Conservation (phyloP, 2,329 filamentous ascomycete genomes). For the Colletotrichum euphorbiae region DNA sequence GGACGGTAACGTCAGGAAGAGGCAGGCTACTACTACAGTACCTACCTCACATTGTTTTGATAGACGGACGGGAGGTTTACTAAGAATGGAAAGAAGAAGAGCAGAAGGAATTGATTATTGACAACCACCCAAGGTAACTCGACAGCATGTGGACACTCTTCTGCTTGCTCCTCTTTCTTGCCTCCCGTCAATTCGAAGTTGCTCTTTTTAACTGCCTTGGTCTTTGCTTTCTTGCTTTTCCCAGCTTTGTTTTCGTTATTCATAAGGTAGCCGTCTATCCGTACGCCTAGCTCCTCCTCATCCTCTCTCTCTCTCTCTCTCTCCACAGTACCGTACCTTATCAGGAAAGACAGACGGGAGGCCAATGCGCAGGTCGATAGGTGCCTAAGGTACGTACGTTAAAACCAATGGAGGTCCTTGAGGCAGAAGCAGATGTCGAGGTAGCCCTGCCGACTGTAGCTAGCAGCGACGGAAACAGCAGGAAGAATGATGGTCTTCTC, state of each 20-base stretch:
- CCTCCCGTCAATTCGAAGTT: neutral
- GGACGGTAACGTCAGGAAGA: no score
- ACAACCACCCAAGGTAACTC: no score
- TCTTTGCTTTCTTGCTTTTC: slow-evolving; percentile 3
- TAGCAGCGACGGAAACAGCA: slow-evolving; percentile 12
- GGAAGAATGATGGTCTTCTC: slow-evolving; percentile 5
- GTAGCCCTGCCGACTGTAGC: slow-evolving; percentile 9
- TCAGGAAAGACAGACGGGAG: no score
- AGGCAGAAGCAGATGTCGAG: neutral
- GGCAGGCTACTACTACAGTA: no score
- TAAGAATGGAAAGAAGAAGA: neutral
- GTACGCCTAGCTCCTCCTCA: neutral
- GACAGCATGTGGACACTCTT: no score
- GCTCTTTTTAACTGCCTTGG: neutral
- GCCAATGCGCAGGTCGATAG: no score
- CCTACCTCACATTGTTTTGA: no score
- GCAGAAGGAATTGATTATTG: neutral
- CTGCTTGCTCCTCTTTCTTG: no score
- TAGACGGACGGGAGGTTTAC: no score
- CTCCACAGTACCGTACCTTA: no score
- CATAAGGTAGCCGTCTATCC: neutral
- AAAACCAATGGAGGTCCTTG: no score
- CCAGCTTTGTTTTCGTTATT: neutral
- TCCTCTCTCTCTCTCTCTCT: neutral
- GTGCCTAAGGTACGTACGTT: no score